These are phyloP conservation scores for Chaetomiaceae sp. DNA, from an alignment of 2,329 filamentous ascomycete genomes.

Conservation along the genomic window DNA sequence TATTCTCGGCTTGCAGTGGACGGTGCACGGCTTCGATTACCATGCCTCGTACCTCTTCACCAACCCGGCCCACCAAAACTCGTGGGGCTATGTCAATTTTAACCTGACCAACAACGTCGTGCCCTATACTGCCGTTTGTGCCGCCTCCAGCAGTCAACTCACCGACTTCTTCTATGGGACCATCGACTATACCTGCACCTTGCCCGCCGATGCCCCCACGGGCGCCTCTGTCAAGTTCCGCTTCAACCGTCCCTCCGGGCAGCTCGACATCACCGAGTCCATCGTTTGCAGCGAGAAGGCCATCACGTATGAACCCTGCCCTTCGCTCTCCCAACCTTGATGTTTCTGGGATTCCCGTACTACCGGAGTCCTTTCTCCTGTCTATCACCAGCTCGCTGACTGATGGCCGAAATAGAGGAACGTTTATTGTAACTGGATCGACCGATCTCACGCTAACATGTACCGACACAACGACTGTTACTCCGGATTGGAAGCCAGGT, in stretches of 20 bases:
- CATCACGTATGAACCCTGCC: conserved; percentile 18
- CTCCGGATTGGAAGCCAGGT: conserved; percentile 38
- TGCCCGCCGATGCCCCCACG: conserved; percentile 27
- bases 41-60: conserved; percentile 45
- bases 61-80: conserved; percentile 48
- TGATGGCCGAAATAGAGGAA: conserved; percentile 22
- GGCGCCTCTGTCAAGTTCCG: conserved; percentile 36
- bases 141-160: conserved; percentile 39
- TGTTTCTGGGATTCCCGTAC: too few species aligned
- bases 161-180: conserved; percentile 48
- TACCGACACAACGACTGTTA: conserved; percentile 33
- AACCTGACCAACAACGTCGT: conserved; percentile 45
- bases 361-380: background rate
- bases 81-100: conserved; percentile 45
- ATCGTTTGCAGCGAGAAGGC: conserved; percentile 42
- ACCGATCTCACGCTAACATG: conserved; percentile 35
- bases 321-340: background rate
- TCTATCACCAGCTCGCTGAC: background rate
- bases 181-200: conserved; percentile 40
- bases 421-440: conserved; percentile 32
- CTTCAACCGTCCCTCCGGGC: conserved; percentile 36
- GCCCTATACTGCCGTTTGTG: conserved; percentile 36
- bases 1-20: conserved; percentile 35
- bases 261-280: conserved; percentile 43
- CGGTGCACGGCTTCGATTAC: conserved; percentile 43